A percentile compares a stretch with the other conserved stretches of the same genome.
phyloP scores from a whole-genome alignment of 495 filamentous ascomycete species.

The Hypoxylon fragiforme region DNA sequence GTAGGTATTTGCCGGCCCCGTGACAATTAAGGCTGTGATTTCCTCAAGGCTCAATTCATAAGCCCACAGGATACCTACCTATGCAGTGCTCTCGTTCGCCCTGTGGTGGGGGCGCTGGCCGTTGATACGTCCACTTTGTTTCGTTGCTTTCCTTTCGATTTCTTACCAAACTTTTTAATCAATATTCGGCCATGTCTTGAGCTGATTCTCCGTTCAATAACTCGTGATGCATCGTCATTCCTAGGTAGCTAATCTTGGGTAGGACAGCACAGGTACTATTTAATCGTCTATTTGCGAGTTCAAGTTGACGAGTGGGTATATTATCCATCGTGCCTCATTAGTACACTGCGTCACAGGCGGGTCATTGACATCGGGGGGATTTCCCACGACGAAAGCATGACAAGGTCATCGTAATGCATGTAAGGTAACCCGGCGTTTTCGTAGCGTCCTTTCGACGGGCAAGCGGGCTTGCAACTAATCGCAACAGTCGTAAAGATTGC shows the following conservation, averaged over 20 bases:
- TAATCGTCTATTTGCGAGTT: slow-evolving; percentile 3
- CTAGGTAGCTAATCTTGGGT: slow-evolving; percentile 19
- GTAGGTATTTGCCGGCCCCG: neutral
- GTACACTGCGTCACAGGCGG: slow-evolving; percentile 25
- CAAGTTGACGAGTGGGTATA: slow-evolving; percentile 1
- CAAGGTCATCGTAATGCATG: slow-evolving; percentile 11
- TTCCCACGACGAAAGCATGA: neutral
- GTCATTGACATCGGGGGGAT: slow-evolving; percentile 6
- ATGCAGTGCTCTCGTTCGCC: no score
- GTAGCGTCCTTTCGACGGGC: slow-evolving; percentile 5
- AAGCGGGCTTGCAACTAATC: slow-evolving; percentile 6
- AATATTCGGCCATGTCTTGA: no score
- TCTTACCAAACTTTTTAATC: no score
- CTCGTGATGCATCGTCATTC: slow-evolving; percentile 15
- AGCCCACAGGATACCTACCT: no score
- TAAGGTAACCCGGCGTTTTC: slow-evolving; percentile 13
- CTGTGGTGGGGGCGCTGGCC: no score
- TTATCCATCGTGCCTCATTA: no score
- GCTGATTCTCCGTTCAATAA: neutral
- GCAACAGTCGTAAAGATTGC: slow-evolving; percentile 22
- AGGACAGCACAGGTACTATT: slow-evolving; percentile 21
- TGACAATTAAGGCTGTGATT: neutral
- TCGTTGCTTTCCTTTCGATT: no score
- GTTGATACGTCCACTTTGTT: no score
- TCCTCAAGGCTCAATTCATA: no score